Evolutionary conservation across 2,329 filamentous ascomycete genomes (phyloP).

Genomic region (Myriosclerotinia scirpicola): DNA sequence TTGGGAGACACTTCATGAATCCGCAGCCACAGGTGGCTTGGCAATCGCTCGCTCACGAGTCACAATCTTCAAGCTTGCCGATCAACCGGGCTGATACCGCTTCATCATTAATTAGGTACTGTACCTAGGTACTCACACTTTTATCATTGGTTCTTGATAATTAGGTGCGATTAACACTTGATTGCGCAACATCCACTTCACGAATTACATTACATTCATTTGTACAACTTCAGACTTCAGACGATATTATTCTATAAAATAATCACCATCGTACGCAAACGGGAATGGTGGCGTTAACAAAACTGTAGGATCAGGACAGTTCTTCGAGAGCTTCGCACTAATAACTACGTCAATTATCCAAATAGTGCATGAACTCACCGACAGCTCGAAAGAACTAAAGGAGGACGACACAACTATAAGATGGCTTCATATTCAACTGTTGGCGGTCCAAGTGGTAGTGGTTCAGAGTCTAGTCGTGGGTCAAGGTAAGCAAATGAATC

Average conservation of each 20-base stretch:
- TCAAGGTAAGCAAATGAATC: conserved; percentile 28
- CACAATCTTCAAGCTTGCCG: not conserved
- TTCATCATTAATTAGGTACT: not conserved
- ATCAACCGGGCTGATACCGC: not conserved
- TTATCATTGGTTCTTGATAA: conserved; percentile 1
- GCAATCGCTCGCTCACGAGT: not conserved
- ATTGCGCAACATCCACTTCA: conserved; percentile 17
- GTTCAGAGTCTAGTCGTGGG: conserved; percentile 35
- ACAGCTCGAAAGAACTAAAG: not conserved
- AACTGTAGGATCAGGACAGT: conserved; percentile 10
- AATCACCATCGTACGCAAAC: not conserved
- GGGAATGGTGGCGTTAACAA: conserved; percentile 6
- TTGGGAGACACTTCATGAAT: too few relatives aligned
- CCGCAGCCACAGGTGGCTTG: not conserved
- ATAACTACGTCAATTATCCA: not conserved
- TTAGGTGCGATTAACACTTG: conserved; percentile 8
- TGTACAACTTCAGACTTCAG: not conserved
- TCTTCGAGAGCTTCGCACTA: conserved; percentile 15
- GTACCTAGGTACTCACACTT: not conserved
- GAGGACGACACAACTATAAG: not conserved
- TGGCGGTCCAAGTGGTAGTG: conserved; percentile 29
- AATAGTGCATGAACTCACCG: not conserved
- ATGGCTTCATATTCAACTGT: conserved; percentile 39
- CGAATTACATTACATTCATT: not conserved
- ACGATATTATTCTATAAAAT: not conserved